Evolutionary conservation across 2,329 filamentous ascomycete species (phyloP), one percentile per base, ranked within the genome.

Genomic region (Ophiosphaerella korrae): DNA sequence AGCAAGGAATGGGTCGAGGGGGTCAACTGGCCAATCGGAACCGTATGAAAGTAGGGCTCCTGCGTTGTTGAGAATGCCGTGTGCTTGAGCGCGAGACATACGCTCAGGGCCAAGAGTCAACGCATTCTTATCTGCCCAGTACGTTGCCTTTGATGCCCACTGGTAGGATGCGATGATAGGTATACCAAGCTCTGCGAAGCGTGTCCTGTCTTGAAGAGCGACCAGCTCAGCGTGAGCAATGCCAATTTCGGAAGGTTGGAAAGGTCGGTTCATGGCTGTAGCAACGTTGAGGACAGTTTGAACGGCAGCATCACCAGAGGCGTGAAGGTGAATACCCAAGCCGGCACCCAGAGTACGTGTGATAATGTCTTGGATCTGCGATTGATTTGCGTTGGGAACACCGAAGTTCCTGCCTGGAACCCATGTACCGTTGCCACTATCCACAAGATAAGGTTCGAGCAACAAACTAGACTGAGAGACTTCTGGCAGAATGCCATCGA

Each of bases 11-110:
- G 45, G 37, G 14, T 48, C 45, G 29, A 42, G 37, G 13, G 45
- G 45, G 29, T 48, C 45, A 6, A 48, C 38, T 7, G 45, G 45
- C 45, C 45, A 48, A 29, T 48, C 45, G 5, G 37, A 42, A n/a
- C 45, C 45, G 45, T 48, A 48, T 29, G 45, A 26, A n/a, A 48
- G 18, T 5, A 42, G 37, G 7, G 37, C 37, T 3, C 45, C 45
- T 6, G 45, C 45, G 5, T 48, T 29, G 23, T 36, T 48, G 11
- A 48, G 45, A 11, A 18, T 11, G 12, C 37, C 37, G 32, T 5
- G 7, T 35, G n/a, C 16, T 48, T 41, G 7, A n/a, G 16, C 31
- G 7, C 36, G 7, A 16, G 16, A n/a, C 45, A 47, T 35, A 16
- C 37, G 37, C n/a, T 35, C 37, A 2, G 45, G 12, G 14, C 45